phyloP scores from a whole-genome alignment of 441 rosid genomes.

The Arabidopsis lyrata region DNA sequence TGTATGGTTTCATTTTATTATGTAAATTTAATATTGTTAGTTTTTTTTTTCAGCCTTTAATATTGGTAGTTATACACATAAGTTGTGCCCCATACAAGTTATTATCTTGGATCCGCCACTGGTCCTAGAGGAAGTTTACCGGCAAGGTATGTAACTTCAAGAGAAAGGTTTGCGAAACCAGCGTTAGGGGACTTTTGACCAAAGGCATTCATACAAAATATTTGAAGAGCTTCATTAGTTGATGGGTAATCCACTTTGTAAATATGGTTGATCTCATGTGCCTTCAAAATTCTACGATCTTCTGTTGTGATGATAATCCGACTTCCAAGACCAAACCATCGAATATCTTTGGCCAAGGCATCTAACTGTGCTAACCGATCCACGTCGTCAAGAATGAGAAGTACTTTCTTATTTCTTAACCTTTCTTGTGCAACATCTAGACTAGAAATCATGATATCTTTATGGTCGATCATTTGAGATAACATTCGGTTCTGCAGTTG shows the following conservation, averaged over 20 bases:
- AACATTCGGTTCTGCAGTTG: background rate
- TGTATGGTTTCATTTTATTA: too few relatives aligned
- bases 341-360: background rate
- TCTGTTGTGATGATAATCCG: slow-evolving; percentile 9
- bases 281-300: background rate
- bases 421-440: background rate
- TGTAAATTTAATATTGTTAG: too few relatives aligned
- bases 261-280: background rate
- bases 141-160: background rate
- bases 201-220: slow-evolving; percentile 6
- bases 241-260: background rate
- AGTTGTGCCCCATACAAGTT: too few relatives aligned
- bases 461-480: background rate
- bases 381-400: background rate
- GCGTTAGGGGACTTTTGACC: background rate
- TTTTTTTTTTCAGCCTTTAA: too few relatives aligned
- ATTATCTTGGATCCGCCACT: too few relatives aligned
- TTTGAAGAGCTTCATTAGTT: background rate
- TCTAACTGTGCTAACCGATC: background rate
- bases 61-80: too few relatives aligned
- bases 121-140: background rate
- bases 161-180: background rate
- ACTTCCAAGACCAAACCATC: background rate
- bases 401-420: background rate
- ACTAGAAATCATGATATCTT: background rate